A percentile compares a stretch with the other conserved stretches of the same genome.
These are phyloP conservation scores for Panaeolus cyanescens DNA, from an alignment of 768 basidiomycete species.

Conservation along the genomic window DNA sequence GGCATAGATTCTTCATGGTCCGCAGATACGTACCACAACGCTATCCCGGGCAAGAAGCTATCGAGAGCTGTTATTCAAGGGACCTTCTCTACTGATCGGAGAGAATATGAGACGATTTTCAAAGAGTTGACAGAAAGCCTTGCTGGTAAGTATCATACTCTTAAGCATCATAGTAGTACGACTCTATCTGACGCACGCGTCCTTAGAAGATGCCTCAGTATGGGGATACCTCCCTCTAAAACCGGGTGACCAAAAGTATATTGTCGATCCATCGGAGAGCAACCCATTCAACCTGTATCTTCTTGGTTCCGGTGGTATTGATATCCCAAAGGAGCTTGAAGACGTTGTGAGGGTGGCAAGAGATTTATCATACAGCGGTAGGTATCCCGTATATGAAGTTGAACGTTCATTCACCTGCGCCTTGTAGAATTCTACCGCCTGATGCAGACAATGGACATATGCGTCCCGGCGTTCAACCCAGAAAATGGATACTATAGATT, in stretches of 20 bases:
- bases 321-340: conserved; percentile 8
- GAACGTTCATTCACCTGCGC: not conserved
- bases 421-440: conserved; percentile 5
- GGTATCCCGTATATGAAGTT: not conserved
- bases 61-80: conserved; percentile 5
- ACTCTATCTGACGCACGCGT: not conserved
- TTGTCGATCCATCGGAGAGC: not conserved
- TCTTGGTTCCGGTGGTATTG: conserved; percentile 7
- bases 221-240: conserved; percentile 10
- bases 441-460: conserved; percentile 13
- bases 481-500: conserved; percentile 2
- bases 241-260: not conserved
- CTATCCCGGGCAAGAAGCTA: not conserved
- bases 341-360: conserved; percentile 11
- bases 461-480: conserved; percentile 10
- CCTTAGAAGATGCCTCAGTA: conserved; percentile 1
- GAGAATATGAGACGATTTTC: conserved; percentile 2
- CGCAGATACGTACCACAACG: not conserved
- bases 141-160: not conserved
- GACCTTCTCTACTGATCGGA: not conserved
- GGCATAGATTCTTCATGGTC: too few species aligned
- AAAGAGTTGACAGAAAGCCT: not conserved
- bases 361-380: conserved; percentile 4
- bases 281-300: conserved; percentile 11
- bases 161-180: not conserved